Conservation (phyloP, 345 rosid species). For the Dipteronia sinensis region DNA sequence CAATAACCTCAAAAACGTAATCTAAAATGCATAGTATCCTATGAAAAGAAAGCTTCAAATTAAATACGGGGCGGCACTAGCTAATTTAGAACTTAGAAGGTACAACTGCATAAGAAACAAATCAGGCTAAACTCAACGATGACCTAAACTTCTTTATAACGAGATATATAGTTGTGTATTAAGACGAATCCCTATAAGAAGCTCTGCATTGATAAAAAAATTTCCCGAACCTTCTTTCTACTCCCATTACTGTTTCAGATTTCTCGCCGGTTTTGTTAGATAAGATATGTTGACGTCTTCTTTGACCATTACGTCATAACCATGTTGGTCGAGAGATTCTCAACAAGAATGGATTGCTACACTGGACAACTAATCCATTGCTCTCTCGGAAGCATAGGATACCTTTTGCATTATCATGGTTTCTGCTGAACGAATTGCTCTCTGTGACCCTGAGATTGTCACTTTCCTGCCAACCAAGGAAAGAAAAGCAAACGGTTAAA, state of each 20-base stretch:
- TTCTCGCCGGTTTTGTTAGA: conserved; percentile 15
- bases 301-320: conserved; percentile 9
- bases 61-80: not conserved
- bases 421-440: conserved; percentile 86
- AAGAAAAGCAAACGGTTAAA: conserved; percentile 7
- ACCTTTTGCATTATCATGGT: conserved; percentile 95
- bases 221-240: conserved; percentile 15
- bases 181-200: conserved; percentile 30
- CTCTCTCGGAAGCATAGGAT: conserved; percentile 78
- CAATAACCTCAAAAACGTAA: not conserved
- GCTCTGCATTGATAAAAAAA: conserved; percentile 25
- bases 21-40: conserved; percentile 2
- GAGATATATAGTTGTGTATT: conserved; percentile 20
- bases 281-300: conserved; percentile 17
- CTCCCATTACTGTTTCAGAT: conserved; percentile 20
- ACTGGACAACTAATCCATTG: conserved; percentile 46
- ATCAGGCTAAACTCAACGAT: conserved; percentile 19
- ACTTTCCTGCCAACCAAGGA: conserved; percentile 68
- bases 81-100: conserved; percentile 13
- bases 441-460: conserved; percentile 87
- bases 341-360: conserved; percentile 19
- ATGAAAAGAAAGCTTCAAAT: conserved; percentile 7
- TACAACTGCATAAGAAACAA: conserved; percentile 33
- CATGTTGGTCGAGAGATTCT: conserved; percentile 19
- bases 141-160: conserved; percentile 12